These are phyloP conservation scores for Myriosclerotinia curreyana DNA, from an alignment of 2,329 filamentous ascomycete genomes.

Conservation along the genomic window DNA sequence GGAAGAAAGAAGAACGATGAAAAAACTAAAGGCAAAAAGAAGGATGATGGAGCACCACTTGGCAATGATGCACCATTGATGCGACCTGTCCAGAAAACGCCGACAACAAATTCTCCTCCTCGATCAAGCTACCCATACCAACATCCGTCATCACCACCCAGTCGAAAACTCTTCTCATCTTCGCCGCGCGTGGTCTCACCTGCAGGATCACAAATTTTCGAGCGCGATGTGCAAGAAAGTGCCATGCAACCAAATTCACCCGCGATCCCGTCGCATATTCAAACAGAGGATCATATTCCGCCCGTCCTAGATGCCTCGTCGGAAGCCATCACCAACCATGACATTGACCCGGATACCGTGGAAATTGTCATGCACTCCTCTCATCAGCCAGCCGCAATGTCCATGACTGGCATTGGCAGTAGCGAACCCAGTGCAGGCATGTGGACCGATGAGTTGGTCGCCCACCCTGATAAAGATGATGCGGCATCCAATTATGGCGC, in stretches of 20 bases:
- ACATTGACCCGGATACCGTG: slow-evolving; percentile 81
- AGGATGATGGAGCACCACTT: slow-evolving; percentile 37
- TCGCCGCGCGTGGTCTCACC: slow-evolving; percentile 77
- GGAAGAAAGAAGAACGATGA: slow-evolving; percentile 59
- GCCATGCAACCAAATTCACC: slow-evolving; percentile 68
- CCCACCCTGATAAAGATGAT: slow-evolving; percentile 55
- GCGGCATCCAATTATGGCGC: slow-evolving; percentile 72
- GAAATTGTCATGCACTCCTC: slow-evolving; percentile 87
- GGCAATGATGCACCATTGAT: slow-evolving; percentile 32
- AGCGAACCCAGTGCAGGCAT: slow-evolving; percentile 39
- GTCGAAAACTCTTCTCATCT: slow-evolving; percentile 60
- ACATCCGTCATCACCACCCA: slow-evolving; percentile 59
- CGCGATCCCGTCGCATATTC: slow-evolving; percentile 89
- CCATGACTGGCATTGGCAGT: slow-evolving; percentile 54
- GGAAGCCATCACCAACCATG: slow-evolving; percentile 83
- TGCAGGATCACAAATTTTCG: slow-evolving; percentile 79
- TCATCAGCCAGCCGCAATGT: slow-evolving; percentile 74
- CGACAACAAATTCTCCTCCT: slow-evolving; percentile 44
- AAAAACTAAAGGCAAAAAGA: slow-evolving; percentile 44
- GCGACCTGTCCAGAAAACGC: slow-evolving; percentile 33
- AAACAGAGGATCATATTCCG: slow-evolving; percentile 91
- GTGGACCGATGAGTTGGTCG: slow-evolving; percentile 47
- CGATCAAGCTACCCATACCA: slow-evolving; percentile 44
- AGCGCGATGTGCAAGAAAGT: slow-evolving; percentile 88
- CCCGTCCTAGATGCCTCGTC: slow-evolving; percentile 88